Percentiles rank a stretch among this genome's conserved stretches.
phyloP scores from a whole-genome alignment of 2,329 filamentous ascomycete genomes.

The Fusarium coffeatum region DNA sequence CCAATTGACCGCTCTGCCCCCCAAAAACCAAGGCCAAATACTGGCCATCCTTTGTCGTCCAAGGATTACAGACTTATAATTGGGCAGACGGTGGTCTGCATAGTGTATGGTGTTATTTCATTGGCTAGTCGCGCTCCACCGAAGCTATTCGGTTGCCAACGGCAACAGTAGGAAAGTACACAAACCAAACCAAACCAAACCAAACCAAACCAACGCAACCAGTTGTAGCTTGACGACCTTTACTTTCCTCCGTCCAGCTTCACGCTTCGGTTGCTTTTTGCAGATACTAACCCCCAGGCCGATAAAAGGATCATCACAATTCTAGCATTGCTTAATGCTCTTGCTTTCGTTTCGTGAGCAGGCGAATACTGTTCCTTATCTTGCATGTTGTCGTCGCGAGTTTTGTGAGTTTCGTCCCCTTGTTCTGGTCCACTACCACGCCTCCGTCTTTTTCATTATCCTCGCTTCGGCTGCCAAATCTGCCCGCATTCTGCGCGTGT shows the following conservation, averaged over 20 bases:
- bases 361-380: slow-evolving; percentile 31
- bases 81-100: slow-evolving; percentile 8
- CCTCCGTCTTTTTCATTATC: not conserved
- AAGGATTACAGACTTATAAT: not conserved
- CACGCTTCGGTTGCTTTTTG: slow-evolving; percentile 28
- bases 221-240: slow-evolving; percentile 31
- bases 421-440: slow-evolving; percentile 15
- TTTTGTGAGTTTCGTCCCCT: slow-evolving; percentile 42
- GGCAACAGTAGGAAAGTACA: slow-evolving; percentile 53
- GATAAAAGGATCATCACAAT: slow-evolving; percentile 18
- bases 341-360: slow-evolving; percentile 17
- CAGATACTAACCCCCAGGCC: slow-evolving; percentile 43
- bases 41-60: not conserved
- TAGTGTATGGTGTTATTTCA: slow-evolving; percentile 15
- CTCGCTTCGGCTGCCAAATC: not conserved
- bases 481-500: not conserved
- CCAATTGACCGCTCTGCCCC: slow-evolving; percentile 8
- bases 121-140: slow-evolving; percentile 12
- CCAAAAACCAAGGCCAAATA: not conserved
- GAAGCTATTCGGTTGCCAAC: slow-evolving; percentile 44
- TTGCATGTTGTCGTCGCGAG: slow-evolving; percentile 47
- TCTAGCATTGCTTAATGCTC: slow-evolving; percentile 48
- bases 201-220: slow-evolving; percentile 46
- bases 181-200: slow-evolving; percentile 51
- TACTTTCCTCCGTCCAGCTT: slow-evolving; percentile 33